Conservation (phyloP, 176 grass and related monocot genomes). For the Carex scoparia region DNA sequence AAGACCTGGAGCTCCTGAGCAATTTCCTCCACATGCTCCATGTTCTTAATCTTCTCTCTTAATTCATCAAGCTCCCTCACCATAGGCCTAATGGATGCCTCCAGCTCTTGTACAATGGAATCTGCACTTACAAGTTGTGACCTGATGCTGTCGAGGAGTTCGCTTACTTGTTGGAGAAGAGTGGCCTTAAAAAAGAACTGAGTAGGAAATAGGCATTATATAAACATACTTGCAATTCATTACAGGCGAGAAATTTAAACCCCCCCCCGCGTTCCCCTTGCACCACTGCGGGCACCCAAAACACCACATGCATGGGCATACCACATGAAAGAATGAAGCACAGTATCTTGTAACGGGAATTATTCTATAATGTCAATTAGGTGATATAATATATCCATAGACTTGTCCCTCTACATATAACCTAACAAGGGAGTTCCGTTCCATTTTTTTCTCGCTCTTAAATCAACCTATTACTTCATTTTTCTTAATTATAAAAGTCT, state of each 20-base stretch:
- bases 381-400: background rate
- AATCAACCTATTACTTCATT: background rate
- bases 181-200: conserved; percentile 99
- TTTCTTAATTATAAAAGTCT: background rate
- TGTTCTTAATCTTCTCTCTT: conserved; percentile 81
- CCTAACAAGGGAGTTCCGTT: background rate
- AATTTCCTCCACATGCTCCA: conserved; percentile 95
- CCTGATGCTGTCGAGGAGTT: conserved; percentile 61
- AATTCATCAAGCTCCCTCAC: conserved; percentile 67
- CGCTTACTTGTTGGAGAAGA: conserved; percentile 93
- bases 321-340: background rate
- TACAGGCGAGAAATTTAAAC: background rate
- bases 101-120: conserved; percentile 58
- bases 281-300: background rate
- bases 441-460: background rate
- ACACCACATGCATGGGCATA: background rate
- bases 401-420: background rate
- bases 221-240: background rate
- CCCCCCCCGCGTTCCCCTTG: background rate
- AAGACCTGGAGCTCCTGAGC: conserved; percentile 60
- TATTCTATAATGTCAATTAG: background rate
- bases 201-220: background rate
- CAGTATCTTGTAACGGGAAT: background rate
- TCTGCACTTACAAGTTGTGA: conserved; percentile 35
- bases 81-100: conserved; percentile 56